Evolutionary conservation across 768 basidiomycete species (phyloP).

Genomic region (Suillus alpinus): DNA sequence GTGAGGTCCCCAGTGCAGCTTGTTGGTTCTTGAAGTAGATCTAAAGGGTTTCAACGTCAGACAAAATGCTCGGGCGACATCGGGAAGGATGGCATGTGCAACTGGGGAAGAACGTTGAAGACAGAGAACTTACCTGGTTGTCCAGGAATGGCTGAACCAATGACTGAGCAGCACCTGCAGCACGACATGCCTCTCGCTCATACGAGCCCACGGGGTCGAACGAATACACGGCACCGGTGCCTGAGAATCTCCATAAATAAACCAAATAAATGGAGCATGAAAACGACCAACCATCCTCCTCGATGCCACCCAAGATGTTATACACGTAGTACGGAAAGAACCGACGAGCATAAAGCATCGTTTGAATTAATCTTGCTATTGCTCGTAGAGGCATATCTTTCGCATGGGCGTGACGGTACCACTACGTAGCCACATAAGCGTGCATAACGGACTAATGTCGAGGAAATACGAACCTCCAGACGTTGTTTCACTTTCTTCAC

Average conservation of each 20-base stretch:
- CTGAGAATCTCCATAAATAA: conserved; percentile 37
- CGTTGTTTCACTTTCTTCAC: conserved; percentile 95
- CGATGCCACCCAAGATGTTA: conserved; percentile 94
- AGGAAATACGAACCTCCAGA: conserved; percentile 67
- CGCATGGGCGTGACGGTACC: conserved; percentile 96
- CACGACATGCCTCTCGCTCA: conserved; percentile 94
- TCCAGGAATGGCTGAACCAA: conserved; percentile 98
- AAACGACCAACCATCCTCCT: conserved; percentile 80
- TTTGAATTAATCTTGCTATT: conserved; percentile 97
- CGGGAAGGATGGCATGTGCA: conserved; percentile 40
- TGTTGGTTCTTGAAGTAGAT: conserved; percentile 98
- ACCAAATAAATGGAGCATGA: not conserved
- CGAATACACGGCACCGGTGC: conserved; percentile 97
- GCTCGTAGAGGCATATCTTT: conserved; percentile 97
- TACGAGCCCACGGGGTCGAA: conserved; percentile 99
- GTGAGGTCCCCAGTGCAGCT: conserved; percentile 64
- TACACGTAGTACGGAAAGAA: conserved; percentile 99
- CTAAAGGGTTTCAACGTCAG: conserved; percentile 41
- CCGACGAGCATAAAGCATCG: conserved; percentile 93
- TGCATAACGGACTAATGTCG: not conserved
- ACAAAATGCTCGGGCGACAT: conserved; percentile 29
- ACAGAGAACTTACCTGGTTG: conserved; percentile 76
- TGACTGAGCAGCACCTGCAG: conserved; percentile 92
- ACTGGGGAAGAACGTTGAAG: conserved; percentile 10
- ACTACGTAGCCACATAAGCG: conserved; percentile 44